A percentile compares a stretch with the other conserved stretches of the same genome.
Conservation (phyloP, 2,329 filamentous ascomycete genomes). For the Botrytis fragariae region DNA sequence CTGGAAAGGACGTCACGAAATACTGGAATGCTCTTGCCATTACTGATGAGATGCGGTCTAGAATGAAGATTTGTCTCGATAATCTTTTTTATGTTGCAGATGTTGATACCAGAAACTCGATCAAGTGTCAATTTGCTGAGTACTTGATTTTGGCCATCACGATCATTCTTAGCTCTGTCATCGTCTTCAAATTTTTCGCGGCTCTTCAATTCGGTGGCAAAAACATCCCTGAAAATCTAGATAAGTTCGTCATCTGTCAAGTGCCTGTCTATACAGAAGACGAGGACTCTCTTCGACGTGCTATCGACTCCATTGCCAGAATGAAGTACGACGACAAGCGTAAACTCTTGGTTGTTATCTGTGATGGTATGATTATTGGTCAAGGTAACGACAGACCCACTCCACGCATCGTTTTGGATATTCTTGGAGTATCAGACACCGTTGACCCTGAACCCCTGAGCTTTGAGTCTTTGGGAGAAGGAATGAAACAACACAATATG, state of each 20-base stretch:
- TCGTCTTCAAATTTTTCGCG: slow-evolving; percentile 94
- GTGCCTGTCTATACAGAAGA: slow-evolving; percentile 98
- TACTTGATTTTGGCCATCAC: slow-evolving; percentile 89
- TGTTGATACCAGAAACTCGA: slow-evolving; percentile 84
- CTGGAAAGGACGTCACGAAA: slow-evolving; percentile 79
- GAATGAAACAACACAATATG: slow-evolving; percentile 98
- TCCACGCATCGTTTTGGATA: slow-evolving; percentile 92
- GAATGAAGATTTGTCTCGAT: slow-evolving; percentile 82
- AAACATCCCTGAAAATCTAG: slow-evolving; percentile 89
- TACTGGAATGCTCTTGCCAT: slow-evolving; percentile 73
- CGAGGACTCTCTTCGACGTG: slow-evolving; percentile 93
- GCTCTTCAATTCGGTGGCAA: slow-evolving; percentile 91
- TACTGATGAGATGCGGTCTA: slow-evolving; percentile 51
- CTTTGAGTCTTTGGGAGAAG: slow-evolving; percentile 94
- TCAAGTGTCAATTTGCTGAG: slow-evolving; percentile 79
- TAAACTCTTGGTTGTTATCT: slow-evolving; percentile 88
- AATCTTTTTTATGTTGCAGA: slow-evolving; percentile 94
- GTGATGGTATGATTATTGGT: slow-evolving; percentile 99
- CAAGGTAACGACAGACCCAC: slow-evolving; percentile 97
- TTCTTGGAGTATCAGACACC: slow-evolving; percentile 88
- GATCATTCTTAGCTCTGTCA: slow-evolving; percentile 73
- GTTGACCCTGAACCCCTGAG: slow-evolving; percentile 94
- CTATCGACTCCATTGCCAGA: slow-evolving; percentile 90
- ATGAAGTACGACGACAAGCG: slow-evolving; percentile 99
- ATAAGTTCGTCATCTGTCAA: slow-evolving; percentile 98